Evolutionary conservation across 2,329 filamentous ascomycete species (phyloP).

Genomic region (Grosmannia serpens): DNA sequence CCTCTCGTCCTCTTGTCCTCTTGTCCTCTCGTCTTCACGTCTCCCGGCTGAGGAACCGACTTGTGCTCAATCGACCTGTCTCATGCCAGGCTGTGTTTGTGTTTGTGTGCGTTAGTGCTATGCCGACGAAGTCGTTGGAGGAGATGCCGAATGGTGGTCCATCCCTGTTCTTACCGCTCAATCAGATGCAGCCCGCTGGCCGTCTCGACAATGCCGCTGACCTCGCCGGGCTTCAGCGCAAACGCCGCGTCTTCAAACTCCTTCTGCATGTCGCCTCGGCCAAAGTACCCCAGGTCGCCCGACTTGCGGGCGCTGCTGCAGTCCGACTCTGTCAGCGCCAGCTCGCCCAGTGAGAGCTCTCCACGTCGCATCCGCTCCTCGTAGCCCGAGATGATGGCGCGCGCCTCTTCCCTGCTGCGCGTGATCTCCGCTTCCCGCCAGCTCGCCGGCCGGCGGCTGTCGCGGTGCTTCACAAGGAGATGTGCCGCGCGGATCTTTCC

Average conservation of each 20-base stretch:
- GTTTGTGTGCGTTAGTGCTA: neutral
- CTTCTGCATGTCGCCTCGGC: constrained; percentile 92
- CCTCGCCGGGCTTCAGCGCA: constrained; percentile 71
- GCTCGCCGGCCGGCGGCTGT: constrained; percentile 78
- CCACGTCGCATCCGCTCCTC: constrained; percentile 66
- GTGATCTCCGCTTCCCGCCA: constrained; percentile 90
- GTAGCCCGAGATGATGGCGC: constrained; percentile 62
- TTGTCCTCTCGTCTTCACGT: too few relatives aligned
- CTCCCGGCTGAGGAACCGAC: too few relatives aligned
- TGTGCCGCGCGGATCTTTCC: constrained; percentile 92
- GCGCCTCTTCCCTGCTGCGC: constrained; percentile 76
- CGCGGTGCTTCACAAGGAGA: constrained; percentile 84
- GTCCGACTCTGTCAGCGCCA: constrained; percentile 83
- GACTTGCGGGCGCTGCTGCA: constrained; percentile 91
- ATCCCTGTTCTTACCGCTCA: constrained; percentile 53
- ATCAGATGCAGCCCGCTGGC: constrained; percentile 93
- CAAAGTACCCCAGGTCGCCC: constrained; percentile 92
- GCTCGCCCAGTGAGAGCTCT: constrained; percentile 59
- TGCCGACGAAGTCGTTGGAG: neutral
- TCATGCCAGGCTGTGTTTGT: constrained; percentile 2
- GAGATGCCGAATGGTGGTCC: neutral
- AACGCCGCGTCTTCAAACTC: constrained; percentile 97
- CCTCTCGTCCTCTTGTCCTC: neutral
- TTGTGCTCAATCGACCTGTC: neutral
- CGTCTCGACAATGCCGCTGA: constrained; percentile 81